Evolutionary conservation across 441 rosid genomes (phyloP).

Genomic region (Populus tomentosa): DNA sequence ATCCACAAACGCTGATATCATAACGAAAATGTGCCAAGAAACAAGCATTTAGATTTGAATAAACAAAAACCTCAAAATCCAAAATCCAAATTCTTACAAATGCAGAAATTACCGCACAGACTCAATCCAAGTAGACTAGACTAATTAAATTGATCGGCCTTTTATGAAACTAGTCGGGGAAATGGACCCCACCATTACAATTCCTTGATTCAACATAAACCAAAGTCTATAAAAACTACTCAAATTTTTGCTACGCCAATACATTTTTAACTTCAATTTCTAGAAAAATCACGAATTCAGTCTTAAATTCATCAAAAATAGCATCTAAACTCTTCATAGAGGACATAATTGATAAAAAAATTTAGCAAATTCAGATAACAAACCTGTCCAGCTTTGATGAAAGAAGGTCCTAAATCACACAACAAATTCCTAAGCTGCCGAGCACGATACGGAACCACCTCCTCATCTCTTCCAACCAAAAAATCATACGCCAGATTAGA

Average conservation of each 20-base stretch:
- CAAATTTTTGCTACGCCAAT: not conserved
- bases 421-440: slow-evolving; percentile 86
- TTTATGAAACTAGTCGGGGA: not conserved
- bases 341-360: not conserved
- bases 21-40: not conserved
- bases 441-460: slow-evolving; percentile 86
- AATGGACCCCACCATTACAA: not conserved
- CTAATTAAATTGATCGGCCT: too few species aligned
- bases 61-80: too few species aligned
- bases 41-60: not conserved
- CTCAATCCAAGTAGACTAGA: not conserved
- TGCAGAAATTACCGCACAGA: not conserved
- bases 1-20: not conserved
- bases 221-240: not conserved
- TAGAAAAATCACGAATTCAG: not conserved
- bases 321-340: not conserved
- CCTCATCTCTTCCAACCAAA: slow-evolving; percentile 81
- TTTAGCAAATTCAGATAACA: slow-evolving; percentile 8
- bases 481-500: slow-evolving; percentile 74
- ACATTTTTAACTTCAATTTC: not conserved
- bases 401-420: slow-evolving; percentile 92
- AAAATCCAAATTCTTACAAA: not conserved
- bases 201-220: not conserved
- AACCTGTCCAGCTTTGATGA: slow-evolving; percentile 96
- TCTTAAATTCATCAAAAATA: not conserved